phyloP scores from a whole-genome alignment of 768 basidiomycete species.

The Termitomyces sp. region DNA sequence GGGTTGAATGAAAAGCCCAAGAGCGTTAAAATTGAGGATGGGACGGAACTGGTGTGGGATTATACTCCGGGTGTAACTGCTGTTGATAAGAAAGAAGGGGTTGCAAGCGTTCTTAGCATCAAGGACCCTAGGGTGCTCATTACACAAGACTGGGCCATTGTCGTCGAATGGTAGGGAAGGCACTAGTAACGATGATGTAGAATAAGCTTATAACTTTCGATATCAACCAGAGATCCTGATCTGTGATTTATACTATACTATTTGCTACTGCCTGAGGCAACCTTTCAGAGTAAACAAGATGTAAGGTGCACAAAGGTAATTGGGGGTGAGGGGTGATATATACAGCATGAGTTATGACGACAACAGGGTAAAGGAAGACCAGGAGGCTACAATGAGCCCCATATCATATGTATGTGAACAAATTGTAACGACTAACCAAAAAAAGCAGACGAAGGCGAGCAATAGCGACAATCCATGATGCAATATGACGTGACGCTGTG shows the following conservation, averaged over 20 bases:
- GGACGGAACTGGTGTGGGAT: conserved; percentile 60
- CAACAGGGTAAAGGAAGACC: conserved; percentile 2
- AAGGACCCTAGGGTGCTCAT: conserved; percentile 68
- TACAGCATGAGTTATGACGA: conserved; percentile 13
- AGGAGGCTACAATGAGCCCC: conserved; percentile 1
- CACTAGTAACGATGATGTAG: neutral
- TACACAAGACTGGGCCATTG: conserved; percentile 64
- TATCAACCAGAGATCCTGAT: conserved; percentile 2
- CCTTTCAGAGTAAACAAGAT: conserved; percentile 5
- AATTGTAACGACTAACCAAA: conserved; percentile 5
- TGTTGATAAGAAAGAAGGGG: conserved; percentile 54
- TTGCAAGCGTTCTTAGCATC: conserved; percentile 68
- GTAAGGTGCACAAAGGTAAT: neutral
- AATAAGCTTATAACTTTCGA: neutral
- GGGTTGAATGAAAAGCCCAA: conserved; percentile 66
- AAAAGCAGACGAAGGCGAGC: conserved; percentile 11
- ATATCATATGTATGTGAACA: conserved; percentile 5
- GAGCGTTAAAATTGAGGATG: conserved; percentile 51
- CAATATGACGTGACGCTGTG: conserved; percentile 6
- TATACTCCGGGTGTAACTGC: conserved; percentile 59
- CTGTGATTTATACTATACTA: conserved; percentile 6
- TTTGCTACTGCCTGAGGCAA: conserved; percentile 1
- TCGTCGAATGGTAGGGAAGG: conserved; percentile 22
- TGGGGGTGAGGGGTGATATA: conserved; percentile 9
- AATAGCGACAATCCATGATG: conserved; percentile 12